Conservation (phyloP, 768 basidiomycete species). For the Agrocybe pediades region DNA sequence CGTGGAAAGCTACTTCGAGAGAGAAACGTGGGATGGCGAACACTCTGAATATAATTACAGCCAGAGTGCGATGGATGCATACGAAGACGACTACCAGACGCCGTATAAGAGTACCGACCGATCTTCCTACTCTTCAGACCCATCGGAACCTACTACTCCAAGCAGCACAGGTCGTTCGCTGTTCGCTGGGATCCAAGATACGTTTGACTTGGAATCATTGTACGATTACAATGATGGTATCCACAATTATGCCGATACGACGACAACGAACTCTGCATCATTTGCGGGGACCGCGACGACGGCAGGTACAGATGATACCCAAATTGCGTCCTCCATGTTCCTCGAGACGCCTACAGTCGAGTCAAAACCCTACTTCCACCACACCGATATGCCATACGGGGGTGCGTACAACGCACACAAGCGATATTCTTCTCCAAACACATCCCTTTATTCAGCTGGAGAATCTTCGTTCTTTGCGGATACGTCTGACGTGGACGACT, state of each 20-base stretch:
- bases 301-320: constrained; percentile 21
- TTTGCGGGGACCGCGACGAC: constrained; percentile 10
- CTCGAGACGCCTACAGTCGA: constrained; percentile 22
- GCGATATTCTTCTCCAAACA: constrained; percentile 26
- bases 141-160: constrained; percentile 20
- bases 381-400: constrained; percentile 13
- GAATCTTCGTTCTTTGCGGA: constrained; percentile 14
- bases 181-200: constrained; percentile 3
- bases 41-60: constrained; percentile 5
- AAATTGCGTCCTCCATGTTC: constrained; percentile 24
- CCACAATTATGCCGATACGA: constrained; percentile 12
- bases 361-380: constrained; percentile 18
- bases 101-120: constrained; percentile 16
- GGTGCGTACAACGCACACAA: constrained; percentile 22
- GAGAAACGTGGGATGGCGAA: constrained; percentile 9
- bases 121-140: constrained; percentile 21
- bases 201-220: constrained; percentile 9
- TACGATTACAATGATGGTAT: constrained; percentile 10
- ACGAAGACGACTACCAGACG: constrained; percentile 10
- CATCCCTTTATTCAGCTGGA: constrained; percentile 24
- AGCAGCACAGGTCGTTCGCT: constrained; percentile 9
- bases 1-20: constrained; percentile 11
- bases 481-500: constrained; percentile 13
- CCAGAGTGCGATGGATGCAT: constrained; percentile 12
- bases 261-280: constrained; percentile 14